A percentile compares a stretch with the other conserved stretches of the same genome.
Conservation (phyloP, 805 yeast genomes). For the Yarrowia hollandica region DNA sequence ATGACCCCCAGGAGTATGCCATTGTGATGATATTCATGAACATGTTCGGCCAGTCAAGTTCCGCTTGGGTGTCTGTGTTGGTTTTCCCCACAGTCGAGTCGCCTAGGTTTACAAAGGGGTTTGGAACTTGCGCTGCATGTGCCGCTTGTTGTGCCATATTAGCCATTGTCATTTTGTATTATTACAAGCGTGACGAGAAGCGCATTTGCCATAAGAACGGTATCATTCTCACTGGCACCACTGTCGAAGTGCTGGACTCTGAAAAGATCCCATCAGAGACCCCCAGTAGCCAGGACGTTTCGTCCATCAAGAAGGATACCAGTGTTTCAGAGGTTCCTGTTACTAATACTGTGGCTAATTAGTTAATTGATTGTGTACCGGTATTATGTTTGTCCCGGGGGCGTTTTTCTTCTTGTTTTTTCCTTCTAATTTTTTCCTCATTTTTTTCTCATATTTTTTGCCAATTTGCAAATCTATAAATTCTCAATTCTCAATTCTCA, state of each 20-base stretch:
- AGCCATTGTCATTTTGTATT: conserved; percentile 48
- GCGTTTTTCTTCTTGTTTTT: too few species aligned
- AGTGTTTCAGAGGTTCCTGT: too few species aligned
- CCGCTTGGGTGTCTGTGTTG: conserved; percentile 54
- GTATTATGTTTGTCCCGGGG: too few species aligned
- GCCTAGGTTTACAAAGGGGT: conserved; percentile 38
- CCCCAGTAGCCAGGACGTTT: neutral
- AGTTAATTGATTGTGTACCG: too few species aligned
- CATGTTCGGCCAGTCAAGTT: conserved; percentile 52
- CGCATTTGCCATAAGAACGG: conserved; percentile 50
- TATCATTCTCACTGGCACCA: conserved; percentile 36
- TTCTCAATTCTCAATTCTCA: too few species aligned
- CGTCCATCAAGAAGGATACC: neutral
- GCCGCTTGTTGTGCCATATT: conserved; percentile 29
- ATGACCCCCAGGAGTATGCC: conserved; percentile 53
- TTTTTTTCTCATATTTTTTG: too few species aligned
- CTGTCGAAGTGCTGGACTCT: neutral
- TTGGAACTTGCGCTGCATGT: conserved; percentile 32
- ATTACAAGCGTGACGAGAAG: conserved; percentile 56
- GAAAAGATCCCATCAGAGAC: neutral
- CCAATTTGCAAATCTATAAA: too few species aligned
- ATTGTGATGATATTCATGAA: conserved; percentile 52
- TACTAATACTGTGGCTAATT: too few species aligned
- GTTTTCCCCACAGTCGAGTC: conserved; percentile 43
- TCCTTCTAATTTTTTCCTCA: too few species aligned